Evolutionary conservation across 305 asterid species (phyloP), one percentile per base, ranked within the genome.

Genomic region (Fraxinus xanthoxyloides): DNA sequence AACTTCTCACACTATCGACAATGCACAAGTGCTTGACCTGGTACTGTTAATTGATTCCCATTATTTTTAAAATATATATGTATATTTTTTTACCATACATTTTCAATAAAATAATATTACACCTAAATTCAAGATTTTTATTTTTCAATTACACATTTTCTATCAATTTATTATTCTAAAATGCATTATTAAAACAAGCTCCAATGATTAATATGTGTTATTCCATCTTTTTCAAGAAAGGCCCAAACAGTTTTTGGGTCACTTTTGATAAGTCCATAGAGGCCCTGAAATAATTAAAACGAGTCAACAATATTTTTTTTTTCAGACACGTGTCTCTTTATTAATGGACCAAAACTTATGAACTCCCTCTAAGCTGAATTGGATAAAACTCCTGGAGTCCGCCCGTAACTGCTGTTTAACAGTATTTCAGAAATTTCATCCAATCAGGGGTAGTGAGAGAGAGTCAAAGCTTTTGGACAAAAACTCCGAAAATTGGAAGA

Each of bases 301-400:
- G 1, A 46, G n/a, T 12, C 54, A 13, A 13, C 5, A 46, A 46
- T 46, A 12, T 12, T 46, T 43, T 2, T 10, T 46, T 40, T 1
- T 3, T 1, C n/a, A 3, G n/a, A 46, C 54, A 46, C 54, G 54
- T 46, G 54, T 46, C 54, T 12, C n/a, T 13, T 15, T 46, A 12
- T 13, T 12, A 46, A 46, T 46, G 54, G 54, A 46, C 54, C 54
- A 12, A 46, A 46, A 46, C 54, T 46, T 77, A 65, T 74, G 78
- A 85, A 74, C 89, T 87, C 84, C 21, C 79, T 74, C 82, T 86
- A 21, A 91, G 81, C 88, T 85, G 87, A 82, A 90, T 84, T 93
- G 84, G 54, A 90, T 85, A 85, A 82, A 84, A 82, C 48, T 65
- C 77, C 88, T 89, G 92, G 91, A 86, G 90, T 92, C 97, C 95